Evolutionary conservation across 805 yeast genomes (phyloP).

Genomic region (Tetrapisispora phaffii): DNA sequence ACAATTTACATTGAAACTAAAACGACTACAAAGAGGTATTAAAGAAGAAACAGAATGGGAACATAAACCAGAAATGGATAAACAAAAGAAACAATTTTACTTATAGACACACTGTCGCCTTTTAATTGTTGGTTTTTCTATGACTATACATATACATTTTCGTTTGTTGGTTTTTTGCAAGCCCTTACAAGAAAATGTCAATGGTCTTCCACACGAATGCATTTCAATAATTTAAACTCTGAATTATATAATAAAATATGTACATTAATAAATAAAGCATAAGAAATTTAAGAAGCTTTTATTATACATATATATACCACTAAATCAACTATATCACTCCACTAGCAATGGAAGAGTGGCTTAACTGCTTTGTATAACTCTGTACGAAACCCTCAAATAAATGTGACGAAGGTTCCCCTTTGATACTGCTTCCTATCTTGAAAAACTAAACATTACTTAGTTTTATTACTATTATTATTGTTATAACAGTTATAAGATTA

Average conservation of each 20-base stretch:
- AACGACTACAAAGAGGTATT: constrained; percentile 86
- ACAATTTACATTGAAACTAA: constrained; percentile 80
- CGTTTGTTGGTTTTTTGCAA: no score
- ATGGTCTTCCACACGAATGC: no score
- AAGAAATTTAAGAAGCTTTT: no score
- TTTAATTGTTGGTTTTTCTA: no score
- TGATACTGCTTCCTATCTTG: not conserved
- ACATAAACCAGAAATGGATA: constrained; percentile 92
- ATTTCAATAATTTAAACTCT: no score
- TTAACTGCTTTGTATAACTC: not conserved
- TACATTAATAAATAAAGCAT: no score
- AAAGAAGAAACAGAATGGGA: constrained; percentile 94
- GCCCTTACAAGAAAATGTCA: no score
- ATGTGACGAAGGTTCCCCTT: not conserved
- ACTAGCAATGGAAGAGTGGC: no score
- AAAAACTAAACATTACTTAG: not conserved
- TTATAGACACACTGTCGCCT: constrained; percentile 40
- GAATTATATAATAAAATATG: no score
- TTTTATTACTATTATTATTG: no score
- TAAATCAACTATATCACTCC: no score
- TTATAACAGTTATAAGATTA: not conserved
- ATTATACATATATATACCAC: no score
- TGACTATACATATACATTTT: not conserved
- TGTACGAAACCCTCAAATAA: not conserved
- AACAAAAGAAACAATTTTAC: constrained; percentile 87